Conservation (phyloP, 805 yeast genomes). For the Metschnikowia matae region DNA sequence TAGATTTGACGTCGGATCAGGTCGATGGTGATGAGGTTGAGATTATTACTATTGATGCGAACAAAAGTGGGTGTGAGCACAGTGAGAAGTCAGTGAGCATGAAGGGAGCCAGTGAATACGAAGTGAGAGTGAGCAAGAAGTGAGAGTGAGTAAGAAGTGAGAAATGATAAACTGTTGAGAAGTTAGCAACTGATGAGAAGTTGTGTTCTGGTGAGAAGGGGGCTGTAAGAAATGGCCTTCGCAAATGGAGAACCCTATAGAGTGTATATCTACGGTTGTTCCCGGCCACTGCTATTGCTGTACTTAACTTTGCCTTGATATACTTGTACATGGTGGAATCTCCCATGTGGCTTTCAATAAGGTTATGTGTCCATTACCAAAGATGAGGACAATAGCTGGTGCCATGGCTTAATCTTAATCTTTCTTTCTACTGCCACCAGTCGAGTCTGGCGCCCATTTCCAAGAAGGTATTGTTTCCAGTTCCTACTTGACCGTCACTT, state of each 20-base stretch:
- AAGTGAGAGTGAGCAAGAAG: no score
- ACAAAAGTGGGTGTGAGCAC: no score
- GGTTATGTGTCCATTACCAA: conserved; percentile 35
- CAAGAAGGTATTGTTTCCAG: conserved; percentile 12
- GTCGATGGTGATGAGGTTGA: conserved; percentile 15
- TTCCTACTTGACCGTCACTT: conserved; percentile 16
- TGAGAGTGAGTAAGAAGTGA: no score
- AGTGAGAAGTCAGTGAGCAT: no score
- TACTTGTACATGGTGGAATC: conserved; percentile 57
- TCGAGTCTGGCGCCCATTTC: conserved; percentile 17
- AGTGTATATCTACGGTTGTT: conserved; percentile 27
- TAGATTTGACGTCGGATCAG: conserved; percentile 15
- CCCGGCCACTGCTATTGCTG: conserved; percentile 55
- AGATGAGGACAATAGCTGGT: conserved; percentile 39
- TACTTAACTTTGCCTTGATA: conserved; percentile 41
- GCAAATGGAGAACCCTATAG: no score
- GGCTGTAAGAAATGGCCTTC: no score
- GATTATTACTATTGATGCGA: conserved; percentile 13
- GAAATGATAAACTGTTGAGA: no score
- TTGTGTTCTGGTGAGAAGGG: no score
- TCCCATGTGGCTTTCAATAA: conserved; percentile 72
- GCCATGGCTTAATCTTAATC: background rate
- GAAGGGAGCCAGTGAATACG: no score
- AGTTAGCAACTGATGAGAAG: no score
- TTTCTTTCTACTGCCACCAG: conserved; percentile 4